Conservation (phyloP, 208 protist genomes). For the Trypanosoma theileri region DNA sequence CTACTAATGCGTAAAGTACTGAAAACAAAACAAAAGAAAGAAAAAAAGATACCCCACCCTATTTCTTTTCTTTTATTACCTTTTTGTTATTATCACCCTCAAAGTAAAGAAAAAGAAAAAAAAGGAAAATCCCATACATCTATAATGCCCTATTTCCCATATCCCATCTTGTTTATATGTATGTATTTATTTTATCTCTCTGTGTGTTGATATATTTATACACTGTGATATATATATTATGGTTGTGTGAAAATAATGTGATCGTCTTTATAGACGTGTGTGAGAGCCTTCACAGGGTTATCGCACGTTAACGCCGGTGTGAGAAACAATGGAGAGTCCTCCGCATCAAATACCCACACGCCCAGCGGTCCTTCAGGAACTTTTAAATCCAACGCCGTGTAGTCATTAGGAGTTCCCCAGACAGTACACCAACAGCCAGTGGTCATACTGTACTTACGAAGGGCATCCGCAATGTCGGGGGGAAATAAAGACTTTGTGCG, state of each 20-base stretch:
- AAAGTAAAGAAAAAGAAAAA: neutral
- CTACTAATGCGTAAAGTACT: slow-evolving; percentile 1
- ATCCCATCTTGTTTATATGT: no score
- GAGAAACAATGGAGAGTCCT: slow-evolving; percentile 53
- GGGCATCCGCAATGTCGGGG: slow-evolving; percentile 27
- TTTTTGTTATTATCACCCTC: neutral
- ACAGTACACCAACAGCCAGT: slow-evolving; percentile 67
- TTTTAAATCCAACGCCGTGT: slow-evolving; percentile 31
- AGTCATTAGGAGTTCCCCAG: slow-evolving; percentile 64
- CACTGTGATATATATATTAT: slow-evolving; percentile 2
- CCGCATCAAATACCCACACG: slow-evolving; percentile 49
- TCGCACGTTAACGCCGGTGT: slow-evolving; percentile 49
- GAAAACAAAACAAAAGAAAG: slow-evolving; percentile 21
- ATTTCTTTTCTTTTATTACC: no score
- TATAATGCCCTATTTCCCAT: no score
- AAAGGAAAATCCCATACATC: neutral
- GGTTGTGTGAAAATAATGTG: slow-evolving; percentile 23
- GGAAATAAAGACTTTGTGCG: slow-evolving; percentile 35
- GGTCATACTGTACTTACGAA: slow-evolving; percentile 42
- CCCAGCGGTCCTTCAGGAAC: slow-evolving; percentile 48
- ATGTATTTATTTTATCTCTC: no score
- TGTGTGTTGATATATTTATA: no score
- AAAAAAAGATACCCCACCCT: neutral
- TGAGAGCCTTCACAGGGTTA: slow-evolving; percentile 35
- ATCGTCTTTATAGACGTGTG: slow-evolving; percentile 42